Conservation (phyloP, 176 grass and related monocot species). For the Puccinellia tenuiflora region DNA sequence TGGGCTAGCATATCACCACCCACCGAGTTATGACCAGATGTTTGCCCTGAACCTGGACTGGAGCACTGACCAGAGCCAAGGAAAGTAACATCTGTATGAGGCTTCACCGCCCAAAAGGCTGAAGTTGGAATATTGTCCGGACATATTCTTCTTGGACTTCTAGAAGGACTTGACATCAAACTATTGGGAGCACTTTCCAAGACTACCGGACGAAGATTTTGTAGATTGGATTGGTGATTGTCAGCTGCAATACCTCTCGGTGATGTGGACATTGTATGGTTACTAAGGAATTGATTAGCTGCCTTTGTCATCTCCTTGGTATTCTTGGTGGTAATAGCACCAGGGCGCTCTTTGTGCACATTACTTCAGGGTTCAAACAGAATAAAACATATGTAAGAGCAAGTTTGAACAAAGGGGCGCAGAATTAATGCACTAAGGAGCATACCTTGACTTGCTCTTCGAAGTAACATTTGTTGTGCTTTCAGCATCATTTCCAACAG, state of each 20-base stretch:
- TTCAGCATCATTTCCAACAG: constrained; percentile 72
- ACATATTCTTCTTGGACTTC: constrained; percentile 77
- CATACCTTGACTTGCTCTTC: constrained; percentile 63
- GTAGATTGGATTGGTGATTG: constrained; percentile 52
- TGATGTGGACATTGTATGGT: constrained; percentile 52
- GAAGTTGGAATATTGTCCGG: constrained; percentile 82
- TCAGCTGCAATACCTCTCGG: constrained; percentile 47
- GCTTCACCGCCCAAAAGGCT: constrained; percentile 77
- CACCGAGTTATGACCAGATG: constrained; percentile 94
- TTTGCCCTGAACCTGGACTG: constrained; percentile 98
- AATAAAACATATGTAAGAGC: constrained; percentile 34
- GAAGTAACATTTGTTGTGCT: constrained; percentile 37
- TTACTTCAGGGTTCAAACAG: constrained; percentile 54
- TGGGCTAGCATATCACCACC: constrained; percentile 90
- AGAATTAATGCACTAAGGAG: constrained; percentile 21
- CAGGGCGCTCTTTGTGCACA: constrained; percentile 50
- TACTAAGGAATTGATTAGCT: constrained; percentile 40
- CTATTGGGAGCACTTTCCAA: constrained; percentile 91
- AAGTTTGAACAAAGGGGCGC: neutral
- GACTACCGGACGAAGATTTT: constrained; percentile 48
- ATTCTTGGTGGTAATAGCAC: constrained; percentile 40
- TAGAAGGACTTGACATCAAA: constrained; percentile 90
- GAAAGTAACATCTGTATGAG: constrained; percentile 73
- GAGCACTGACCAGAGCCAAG: constrained; percentile 95
- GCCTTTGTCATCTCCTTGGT: constrained; percentile 48